A percentile compares a stretch with the other conserved stretches of the same genome.
Evolutionary conservation across 257 asterid genomes (phyloP).

Genomic region (Solanum ossicruentum): DNA sequence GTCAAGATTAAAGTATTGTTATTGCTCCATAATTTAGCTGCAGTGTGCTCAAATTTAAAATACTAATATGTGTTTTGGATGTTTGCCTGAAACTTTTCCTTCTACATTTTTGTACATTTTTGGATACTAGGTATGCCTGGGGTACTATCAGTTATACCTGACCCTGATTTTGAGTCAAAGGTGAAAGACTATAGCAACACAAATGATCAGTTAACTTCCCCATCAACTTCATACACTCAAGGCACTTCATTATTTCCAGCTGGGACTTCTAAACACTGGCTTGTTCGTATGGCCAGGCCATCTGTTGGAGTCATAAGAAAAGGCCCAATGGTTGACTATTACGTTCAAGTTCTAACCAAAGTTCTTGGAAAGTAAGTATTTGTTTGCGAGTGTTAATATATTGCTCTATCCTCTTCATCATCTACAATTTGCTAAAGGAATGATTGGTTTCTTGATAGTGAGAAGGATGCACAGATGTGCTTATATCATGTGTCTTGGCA

Average conservation of each 20-base stretch:
- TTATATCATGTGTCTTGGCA: slow-evolving; percentile 71
- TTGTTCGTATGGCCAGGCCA: slow-evolving; percentile 63
- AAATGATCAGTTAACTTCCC: slow-evolving; percentile 12
- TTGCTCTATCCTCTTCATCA: not conserved
- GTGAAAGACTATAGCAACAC: slow-evolving; percentile 40
- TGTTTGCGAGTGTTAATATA: not conserved
- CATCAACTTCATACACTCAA: slow-evolving; percentile 10
- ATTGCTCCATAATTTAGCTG: not conserved
- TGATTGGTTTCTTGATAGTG: slow-evolving; percentile 31
- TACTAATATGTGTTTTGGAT: not conserved
- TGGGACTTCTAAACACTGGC: slow-evolving; percentile 63
- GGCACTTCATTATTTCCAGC: slow-evolving; percentile 39
- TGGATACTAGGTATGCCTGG: slow-evolving; percentile 46
- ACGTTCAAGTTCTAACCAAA: slow-evolving; percentile 49
- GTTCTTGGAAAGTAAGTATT: slow-evolving; percentile 78
- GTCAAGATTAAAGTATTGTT: not conserved
- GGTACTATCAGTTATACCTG: slow-evolving; percentile 56
- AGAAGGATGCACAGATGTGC: slow-evolving; percentile 90
- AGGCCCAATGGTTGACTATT: slow-evolving; percentile 68
- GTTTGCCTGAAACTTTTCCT: not conserved
- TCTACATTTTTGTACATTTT: not conserved
- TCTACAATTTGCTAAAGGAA: slow-evolving; percentile 1
- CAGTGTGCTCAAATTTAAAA: not conserved
- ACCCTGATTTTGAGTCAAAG: slow-evolving; percentile 39
- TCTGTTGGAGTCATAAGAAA: slow-evolving; percentile 45